Conservation (phyloP, 176 grass and related monocot species). For the Lolium rigidum region DNA sequence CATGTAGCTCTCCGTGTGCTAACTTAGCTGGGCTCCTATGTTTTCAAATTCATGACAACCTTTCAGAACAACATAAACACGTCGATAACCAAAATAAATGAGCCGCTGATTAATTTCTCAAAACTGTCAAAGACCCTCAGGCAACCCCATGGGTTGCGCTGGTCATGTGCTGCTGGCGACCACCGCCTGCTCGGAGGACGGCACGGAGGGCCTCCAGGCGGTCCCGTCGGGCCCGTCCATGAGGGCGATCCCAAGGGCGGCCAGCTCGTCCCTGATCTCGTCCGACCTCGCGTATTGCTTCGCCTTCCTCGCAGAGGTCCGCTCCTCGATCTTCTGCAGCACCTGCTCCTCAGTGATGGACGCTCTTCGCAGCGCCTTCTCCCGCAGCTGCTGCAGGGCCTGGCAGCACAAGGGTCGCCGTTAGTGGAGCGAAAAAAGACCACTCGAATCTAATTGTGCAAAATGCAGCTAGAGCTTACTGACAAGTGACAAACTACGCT, state of each 20-base stretch:
- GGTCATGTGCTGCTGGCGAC: conserved; percentile 37
- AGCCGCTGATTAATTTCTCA: neutral
- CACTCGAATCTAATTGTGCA: neutral
- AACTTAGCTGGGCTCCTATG: too few relatives aligned
- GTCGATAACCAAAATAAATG: too few relatives aligned
- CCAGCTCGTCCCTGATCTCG: conserved; percentile 78
- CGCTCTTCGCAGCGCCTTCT: conserved; percentile 69
- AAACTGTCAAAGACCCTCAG: neutral
- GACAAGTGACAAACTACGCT: too few relatives aligned
- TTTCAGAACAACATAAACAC: too few relatives aligned
- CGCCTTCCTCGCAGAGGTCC: conserved; percentile 67
- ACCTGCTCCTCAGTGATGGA: conserved; percentile 70
- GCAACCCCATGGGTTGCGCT: neutral
- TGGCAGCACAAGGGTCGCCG: neutral
- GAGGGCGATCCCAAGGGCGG: conserved; percentile 65
- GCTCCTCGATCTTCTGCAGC: conserved; percentile 79
- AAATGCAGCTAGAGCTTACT: neutral
- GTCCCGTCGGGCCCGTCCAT: conserved; percentile 85
- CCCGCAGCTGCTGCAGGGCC: conserved; percentile 74
- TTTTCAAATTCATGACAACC: too few relatives aligned
- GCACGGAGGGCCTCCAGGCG: conserved; percentile 69
- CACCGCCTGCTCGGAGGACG: conserved; percentile 46
- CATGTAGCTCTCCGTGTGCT: too few relatives aligned
- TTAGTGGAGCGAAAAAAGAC: neutral
- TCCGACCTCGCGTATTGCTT: conserved; percentile 81